Base-by-base conservation (phyloP, 768 basidiomycete genomes). In the Lactarius vividus region DNA sequence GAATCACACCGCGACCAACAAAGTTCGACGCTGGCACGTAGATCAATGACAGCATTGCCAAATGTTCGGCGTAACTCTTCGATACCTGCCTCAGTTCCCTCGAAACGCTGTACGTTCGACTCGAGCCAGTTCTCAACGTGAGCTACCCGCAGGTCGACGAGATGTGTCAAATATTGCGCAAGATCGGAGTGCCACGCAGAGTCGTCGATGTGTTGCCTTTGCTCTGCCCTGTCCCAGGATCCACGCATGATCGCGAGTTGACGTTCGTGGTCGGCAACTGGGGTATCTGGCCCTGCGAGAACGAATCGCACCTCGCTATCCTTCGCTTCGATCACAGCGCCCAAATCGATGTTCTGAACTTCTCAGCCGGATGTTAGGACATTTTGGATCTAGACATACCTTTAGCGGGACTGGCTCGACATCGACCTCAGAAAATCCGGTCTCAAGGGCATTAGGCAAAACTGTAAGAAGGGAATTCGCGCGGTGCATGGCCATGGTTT, bases 51-150 rank as follows among this genome's bases (percentile, higher is more conserved):
- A 1, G 77, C 67, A n/a, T 59, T 75, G 20, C 83, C 80, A 59
- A 84, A 79, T 1, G 74, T 69, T 57, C 85, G 77, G 20, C 77
- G 76, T n/a, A 88, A 67, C 5, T 76, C 75, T 42, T 79, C 80
- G 11, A 86, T 79, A 49, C 79, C 75, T 2, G 85, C 76, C 52
- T 83, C 74, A 31, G 71, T 74, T 0, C 60, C 65, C 37, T 78
- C 75, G 72, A 87, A 87, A 0, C 84, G 76, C 1, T 75, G 59
- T 6, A 82, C 69, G 63, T 88, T 88, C 8, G 76, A 72, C 3
- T 74, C 71, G 8, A 88, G 73, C 86, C 86, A 88, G 65, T 76
- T 74, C 0, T 72, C 72, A n/a, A 87, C 83, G 59, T 82, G 81
- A 5, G 75, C 70, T 20, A 84, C 73, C 18, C 86, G 79, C 58